Evolutionary conservation across 257 asterid species (phyloP).

Genomic region (Eustoma russellianum): DNA sequence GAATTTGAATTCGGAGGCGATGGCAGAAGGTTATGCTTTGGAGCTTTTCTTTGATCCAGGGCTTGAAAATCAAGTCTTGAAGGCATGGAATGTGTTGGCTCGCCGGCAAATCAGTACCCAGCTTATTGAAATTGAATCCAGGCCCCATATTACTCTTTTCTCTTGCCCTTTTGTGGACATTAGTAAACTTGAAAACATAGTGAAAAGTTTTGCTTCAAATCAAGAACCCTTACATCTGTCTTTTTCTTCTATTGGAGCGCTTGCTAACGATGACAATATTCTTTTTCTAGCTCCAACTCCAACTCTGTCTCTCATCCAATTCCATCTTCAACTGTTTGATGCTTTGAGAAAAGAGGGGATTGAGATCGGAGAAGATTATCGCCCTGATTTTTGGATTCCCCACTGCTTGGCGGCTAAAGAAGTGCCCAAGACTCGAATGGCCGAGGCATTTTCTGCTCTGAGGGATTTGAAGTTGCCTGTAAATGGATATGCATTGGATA

Average conservation of each 20-base stretch:
- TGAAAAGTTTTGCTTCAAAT: constrained; percentile 48
- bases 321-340: constrained; percentile 69
- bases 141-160: constrained; percentile 78
- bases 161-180: constrained; percentile 53
- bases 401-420: constrained; percentile 80
- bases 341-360: constrained; percentile 72
- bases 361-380: constrained; percentile 61
- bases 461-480: constrained; percentile 82
- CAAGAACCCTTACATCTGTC: constrained; percentile 68
- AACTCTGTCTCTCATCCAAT: constrained; percentile 63
- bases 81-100: constrained; percentile 85
- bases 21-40: constrained; percentile 80
- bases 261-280: constrained; percentile 53
- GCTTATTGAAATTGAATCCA: constrained; percentile 84
- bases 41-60: constrained; percentile 97
- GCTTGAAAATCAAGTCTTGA: constrained; percentile 71
- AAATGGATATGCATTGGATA: constrained; percentile 71
- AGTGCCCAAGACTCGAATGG: constrained; percentile 72
- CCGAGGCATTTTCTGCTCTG: constrained; percentile 74
- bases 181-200: constrained; percentile 52
- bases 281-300: constrained; percentile 85
- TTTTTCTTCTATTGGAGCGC: constrained; percentile 77
- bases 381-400: constrained; percentile 82
- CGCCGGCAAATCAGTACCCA: constrained; percentile 86
- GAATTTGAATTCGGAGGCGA: constrained; percentile 30